Conservation (phyloP, 192 early-diverging fungal genomes). For the Backusella liffmaniae region DNA sequence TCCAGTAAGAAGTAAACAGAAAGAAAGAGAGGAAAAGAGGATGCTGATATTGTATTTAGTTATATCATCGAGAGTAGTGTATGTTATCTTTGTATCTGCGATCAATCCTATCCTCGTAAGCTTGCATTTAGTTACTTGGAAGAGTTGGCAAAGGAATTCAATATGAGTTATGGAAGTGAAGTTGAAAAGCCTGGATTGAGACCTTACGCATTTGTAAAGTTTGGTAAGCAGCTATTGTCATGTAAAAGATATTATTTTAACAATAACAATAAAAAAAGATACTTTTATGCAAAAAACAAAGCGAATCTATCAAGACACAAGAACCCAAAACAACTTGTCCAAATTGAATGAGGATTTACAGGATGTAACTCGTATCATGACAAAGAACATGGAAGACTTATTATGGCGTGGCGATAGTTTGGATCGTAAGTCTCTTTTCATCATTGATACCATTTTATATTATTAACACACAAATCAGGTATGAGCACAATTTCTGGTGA, state of each 20-base stretch:
- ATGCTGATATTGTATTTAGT: constrained; percentile 39
- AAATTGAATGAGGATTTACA: constrained; percentile 95
- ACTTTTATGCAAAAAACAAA: constrained; percentile 99
- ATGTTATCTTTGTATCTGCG: constrained; percentile 94
- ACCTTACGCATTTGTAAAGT: constrained; percentile 97
- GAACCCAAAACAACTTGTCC: constrained; percentile 87
- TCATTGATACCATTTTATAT: neutral
- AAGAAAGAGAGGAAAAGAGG: neutral
- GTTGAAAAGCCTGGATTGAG: constrained; percentile 78
- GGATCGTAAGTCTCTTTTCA: constrained; percentile 54
- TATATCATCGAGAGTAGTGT: constrained; percentile 94
- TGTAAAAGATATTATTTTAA: neutral
- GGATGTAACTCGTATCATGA: constrained; percentile 98
- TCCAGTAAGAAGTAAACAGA: constrained; percentile 66
- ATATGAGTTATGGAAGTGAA: constrained; percentile 89
- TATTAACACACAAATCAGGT: constrained; percentile 15
- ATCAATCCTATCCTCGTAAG: constrained; percentile 86
- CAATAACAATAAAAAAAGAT: constrained; percentile 48
- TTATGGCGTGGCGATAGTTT: constrained; percentile 87
- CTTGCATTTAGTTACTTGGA: constrained; percentile 95
- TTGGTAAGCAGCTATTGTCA: constrained; percentile 52
- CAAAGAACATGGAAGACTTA: constrained; percentile 95
- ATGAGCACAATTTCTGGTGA: constrained; percentile 42
- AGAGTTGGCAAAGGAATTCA: constrained; percentile 93
- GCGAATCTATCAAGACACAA: constrained; percentile 92